A percentile compares a stretch with the other conserved stretches of the same genome.
These are phyloP conservation scores for Paramyrothecium sp. DNA, from an alignment of 2,329 filamentous ascomycete species.

Conservation along the genomic window DNA sequence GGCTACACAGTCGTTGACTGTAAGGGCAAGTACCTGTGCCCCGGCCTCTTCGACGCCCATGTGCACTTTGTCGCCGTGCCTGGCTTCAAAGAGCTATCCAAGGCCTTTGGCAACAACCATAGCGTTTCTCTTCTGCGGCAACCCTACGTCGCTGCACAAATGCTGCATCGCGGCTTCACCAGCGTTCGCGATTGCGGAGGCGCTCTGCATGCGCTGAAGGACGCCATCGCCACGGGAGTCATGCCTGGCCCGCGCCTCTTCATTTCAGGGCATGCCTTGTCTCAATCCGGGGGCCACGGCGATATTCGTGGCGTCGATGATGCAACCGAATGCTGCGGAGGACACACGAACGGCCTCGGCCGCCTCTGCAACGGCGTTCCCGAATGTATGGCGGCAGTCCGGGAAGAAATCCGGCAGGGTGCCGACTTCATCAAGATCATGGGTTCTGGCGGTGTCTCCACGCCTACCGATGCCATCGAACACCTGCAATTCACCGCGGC, in stretches of 20 bases:
- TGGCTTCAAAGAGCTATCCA: slow-evolving; percentile 20
- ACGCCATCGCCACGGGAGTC: slow-evolving; percentile 52
- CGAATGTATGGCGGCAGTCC: slow-evolving; percentile 48
- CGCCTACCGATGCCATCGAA: slow-evolving; percentile 51
- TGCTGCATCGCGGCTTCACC: slow-evolving; percentile 57
- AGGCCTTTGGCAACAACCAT: slow-evolving; percentile 25
- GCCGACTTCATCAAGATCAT: slow-evolving; percentile 64
- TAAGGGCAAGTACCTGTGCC: slow-evolving; percentile 22
- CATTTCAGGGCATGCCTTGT: slow-evolving; percentile 50
- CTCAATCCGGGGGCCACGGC: slow-evolving; percentile 57
- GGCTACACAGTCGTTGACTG: slow-evolving; percentile 15
- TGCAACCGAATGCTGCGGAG: slow-evolving; percentile 41
- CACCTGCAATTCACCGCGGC: slow-evolving; percentile 54
- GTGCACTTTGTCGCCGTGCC: slow-evolving; percentile 28
- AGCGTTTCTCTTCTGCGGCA: slow-evolving; percentile 40
- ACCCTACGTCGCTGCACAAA: slow-evolving; percentile 44
- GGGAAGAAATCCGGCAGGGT: slow-evolving; percentile 53
- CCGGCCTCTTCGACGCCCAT: slow-evolving; percentile 28
- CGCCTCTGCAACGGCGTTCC: slow-evolving; percentile 52
- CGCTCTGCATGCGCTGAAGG: slow-evolving; percentile 49
- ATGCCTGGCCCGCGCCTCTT: slow-evolving; percentile 54
- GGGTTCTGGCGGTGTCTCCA: slow-evolving; percentile 54
- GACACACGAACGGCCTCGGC: slow-evolving; percentile 32
- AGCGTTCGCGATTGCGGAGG: slow-evolving; percentile 57
- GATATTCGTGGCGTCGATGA: slow-evolving; percentile 43